Percentiles rank a stretch among this genome's conserved stretches.
Evolutionary conservation across 2,329 filamentous ascomycete species (phyloP).

Genomic region (Alternaria tenuissima): DNA sequence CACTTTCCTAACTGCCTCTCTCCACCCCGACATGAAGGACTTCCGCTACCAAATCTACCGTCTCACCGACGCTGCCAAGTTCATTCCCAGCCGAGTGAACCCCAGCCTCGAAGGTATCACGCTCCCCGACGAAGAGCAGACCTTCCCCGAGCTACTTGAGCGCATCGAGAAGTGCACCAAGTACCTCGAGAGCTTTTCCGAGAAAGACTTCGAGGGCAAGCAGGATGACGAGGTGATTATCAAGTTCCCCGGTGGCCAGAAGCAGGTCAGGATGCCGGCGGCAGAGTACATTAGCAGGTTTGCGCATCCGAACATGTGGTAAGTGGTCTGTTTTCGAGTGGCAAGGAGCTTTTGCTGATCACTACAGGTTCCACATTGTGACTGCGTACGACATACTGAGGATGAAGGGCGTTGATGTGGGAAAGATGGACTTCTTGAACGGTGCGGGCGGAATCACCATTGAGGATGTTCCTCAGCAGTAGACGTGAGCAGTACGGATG

Average conservation of each 20-base stretch:
- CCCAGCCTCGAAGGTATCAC: conserved; percentile 41
- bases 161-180: conserved; percentile 59
- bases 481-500: neutral
- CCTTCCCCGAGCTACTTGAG: conserved; percentile 59
- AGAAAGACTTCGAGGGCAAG: conserved; percentile 54
- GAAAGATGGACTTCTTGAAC: conserved; percentile 66
- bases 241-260: conserved; percentile 24
- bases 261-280: conserved; percentile 54
- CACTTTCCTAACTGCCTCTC: conserved; percentile 52
- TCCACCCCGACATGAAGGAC: conserved; percentile 61
- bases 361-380: conserved; percentile 64
- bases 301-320: conserved; percentile 66
- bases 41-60: conserved; percentile 60
- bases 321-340: neutral
- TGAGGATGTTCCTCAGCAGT: neutral
- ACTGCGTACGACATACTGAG: conserved; percentile 69
- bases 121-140: conserved; percentile 56
- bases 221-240: conserved; percentile 54
- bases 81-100: conserved; percentile 51
- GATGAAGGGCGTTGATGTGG: conserved; percentile 67
- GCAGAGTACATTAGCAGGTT: conserved; percentile 59
- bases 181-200: conserved; percentile 56
- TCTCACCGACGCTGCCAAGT: conserved; percentile 54
- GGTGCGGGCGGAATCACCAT: conserved; percentile 23
- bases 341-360: neutral